These are phyloP conservation scores for Amauroascus verrucosus DNA, from an alignment of 2,329 filamentous ascomycete species.

Conservation along the genomic window DNA sequence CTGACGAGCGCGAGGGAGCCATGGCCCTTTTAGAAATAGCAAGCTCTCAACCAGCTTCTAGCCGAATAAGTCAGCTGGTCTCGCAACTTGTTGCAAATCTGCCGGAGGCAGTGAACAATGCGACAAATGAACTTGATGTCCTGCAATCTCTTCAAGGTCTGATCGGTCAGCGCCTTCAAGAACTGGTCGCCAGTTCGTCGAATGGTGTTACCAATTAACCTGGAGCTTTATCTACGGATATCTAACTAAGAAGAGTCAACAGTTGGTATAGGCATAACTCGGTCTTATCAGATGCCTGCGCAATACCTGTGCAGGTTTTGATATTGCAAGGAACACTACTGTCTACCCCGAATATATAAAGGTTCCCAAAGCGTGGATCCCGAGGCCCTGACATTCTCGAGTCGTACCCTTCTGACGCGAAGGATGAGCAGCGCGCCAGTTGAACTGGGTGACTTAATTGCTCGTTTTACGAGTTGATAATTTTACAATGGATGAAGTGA, in stretches of 20 bases:
- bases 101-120: constrained; percentile 21
- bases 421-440: background rate
- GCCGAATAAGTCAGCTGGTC: constrained; percentile 24
- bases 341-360: background rate
- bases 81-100: constrained; percentile 25
- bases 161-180: constrained; percentile 25
- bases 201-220: constrained; percentile 10
- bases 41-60: constrained; percentile 16
- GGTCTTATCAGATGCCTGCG: constrained; percentile 8
- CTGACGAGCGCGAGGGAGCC: constrained; percentile 26
- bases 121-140: constrained; percentile 24
- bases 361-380: too few species aligned
- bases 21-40: constrained; percentile 27
- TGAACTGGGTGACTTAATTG: background rate
- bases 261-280: constrained; percentile 1
- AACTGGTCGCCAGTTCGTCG: constrained; percentile 17
- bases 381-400: constrained; percentile 6
- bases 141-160: constrained; percentile 25
- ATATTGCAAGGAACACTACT: background rate
- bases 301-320: background rate
- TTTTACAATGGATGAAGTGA: background rate
- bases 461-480: constrained; percentile 8
- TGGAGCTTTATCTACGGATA: constrained; percentile 3
- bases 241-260: background rate
- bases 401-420: constrained; percentile 7